Conservation (phyloP, 257 asterid genomes). For the Plantago major region DNA sequence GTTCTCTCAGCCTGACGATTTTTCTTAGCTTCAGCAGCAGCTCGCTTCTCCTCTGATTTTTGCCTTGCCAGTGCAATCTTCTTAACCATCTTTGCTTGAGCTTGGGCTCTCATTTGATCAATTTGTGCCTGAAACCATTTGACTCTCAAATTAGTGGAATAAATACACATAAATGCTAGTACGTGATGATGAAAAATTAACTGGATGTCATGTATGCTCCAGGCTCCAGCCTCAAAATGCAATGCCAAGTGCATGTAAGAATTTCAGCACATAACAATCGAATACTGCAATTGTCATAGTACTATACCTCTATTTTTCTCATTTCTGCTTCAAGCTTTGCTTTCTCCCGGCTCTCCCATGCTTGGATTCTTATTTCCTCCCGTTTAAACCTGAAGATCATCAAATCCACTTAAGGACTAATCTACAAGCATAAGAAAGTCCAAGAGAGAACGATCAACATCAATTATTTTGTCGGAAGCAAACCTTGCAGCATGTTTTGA, state of each 20-base stretch:
- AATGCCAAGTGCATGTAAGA: no score
- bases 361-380: slow-evolving; percentile 84
- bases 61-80: slow-evolving; percentile 85
- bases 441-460: slow-evolving; percentile 5
- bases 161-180: neutral
- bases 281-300: neutral
- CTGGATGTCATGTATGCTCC: no score
- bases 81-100: slow-evolving; percentile 83
- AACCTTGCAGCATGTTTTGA: slow-evolving; percentile 88
- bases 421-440: neutral
- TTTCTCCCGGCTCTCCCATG: slow-evolving; percentile 96
- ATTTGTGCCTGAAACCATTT: slow-evolving; percentile 41
- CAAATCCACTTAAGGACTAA: slow-evolving; percentile 2
- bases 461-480: neutral
- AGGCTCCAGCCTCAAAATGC: no score
- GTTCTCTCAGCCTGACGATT: slow-evolving; percentile 63
- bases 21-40: slow-evolving; percentile 68
- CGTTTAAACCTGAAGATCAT: slow-evolving; percentile 64
- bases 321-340: slow-evolving; percentile 91
- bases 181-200: no score
- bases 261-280: no score
- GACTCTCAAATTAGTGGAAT: slow-evolving; percentile 5
- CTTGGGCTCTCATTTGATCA: slow-evolving; percentile 82
- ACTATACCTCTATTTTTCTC: slow-evolving; percentile 84
- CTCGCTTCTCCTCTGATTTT: slow-evolving; percentile 74